phyloP scores from a whole-genome alignment of 2,329 filamentous ascomycete species.

The Torrubiellomyces zombiae region DNA sequence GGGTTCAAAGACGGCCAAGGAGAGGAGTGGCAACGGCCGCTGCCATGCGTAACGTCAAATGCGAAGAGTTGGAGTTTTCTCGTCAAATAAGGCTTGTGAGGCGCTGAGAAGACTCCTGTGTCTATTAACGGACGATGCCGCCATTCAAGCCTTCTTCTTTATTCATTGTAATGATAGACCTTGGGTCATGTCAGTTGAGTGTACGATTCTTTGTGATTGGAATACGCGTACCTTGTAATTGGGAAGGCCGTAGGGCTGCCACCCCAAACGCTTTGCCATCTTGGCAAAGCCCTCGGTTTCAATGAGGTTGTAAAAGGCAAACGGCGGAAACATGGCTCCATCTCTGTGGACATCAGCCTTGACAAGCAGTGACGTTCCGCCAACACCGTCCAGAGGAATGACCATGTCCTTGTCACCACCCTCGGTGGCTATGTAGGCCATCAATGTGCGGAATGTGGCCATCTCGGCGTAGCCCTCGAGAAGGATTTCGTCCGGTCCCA shows the following conservation, averaged over 20 bases:
- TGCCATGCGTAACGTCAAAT: too few relatives aligned
- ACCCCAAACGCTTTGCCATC: conserved; percentile 83
- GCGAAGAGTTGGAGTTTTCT: too few relatives aligned
- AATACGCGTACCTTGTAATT: conserved; percentile 78
- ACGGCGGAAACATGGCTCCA: conserved; percentile 95
- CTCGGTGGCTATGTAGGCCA: conserved; percentile 62
- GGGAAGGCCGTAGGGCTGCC: conserved; percentile 72
- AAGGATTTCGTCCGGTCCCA: conserved; percentile 84
- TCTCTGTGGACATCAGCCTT: conserved; percentile 95
- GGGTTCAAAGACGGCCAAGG: too few relatives aligned
- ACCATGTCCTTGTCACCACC: conserved; percentile 41
- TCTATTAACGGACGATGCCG: too few relatives aligned
- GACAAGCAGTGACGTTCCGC: conserved; percentile 80
- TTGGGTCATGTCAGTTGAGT: conserved; percentile 17
- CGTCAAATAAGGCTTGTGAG: too few relatives aligned
- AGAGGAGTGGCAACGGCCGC: too few relatives aligned
- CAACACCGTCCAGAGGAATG: conserved; percentile 78
- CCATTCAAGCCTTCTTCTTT: conserved; percentile 19
- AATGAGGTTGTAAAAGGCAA: conserved; percentile 90
- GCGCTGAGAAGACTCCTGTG: too few relatives aligned
- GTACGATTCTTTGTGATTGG: too few relatives aligned
- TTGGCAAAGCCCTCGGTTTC: conserved; percentile 97
- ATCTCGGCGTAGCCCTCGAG: conserved; percentile 88
- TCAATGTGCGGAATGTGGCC: conserved; percentile 78
- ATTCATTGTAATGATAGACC: conserved; percentile 88